These are phyloP conservation scores for Malassezia caprae DNA, from an alignment of 1,284 basidiomycete genomes.

Conservation along the genomic window DNA sequence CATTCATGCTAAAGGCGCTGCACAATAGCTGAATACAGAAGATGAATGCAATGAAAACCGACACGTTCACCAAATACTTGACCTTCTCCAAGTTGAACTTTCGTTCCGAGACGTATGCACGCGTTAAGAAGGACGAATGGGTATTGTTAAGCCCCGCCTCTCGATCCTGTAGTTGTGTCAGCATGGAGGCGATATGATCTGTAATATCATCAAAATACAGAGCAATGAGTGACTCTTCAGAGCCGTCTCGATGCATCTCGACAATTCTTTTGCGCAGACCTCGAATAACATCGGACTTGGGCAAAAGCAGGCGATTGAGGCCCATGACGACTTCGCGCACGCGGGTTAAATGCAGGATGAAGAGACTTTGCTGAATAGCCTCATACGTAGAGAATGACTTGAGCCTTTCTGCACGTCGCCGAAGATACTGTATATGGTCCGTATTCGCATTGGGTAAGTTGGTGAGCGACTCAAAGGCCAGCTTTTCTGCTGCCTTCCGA, in stretches of 20 bases:
- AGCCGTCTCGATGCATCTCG: constrained; percentile 31
- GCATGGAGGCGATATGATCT: constrained; percentile 82
- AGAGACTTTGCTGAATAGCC: constrained; percentile 47
- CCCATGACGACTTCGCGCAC: constrained; percentile 73
- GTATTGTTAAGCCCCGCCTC: constrained; percentile 78
- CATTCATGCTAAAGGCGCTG: constrained; percentile 52
- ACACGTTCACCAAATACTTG: constrained; percentile 54
- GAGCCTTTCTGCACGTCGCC: not conserved
- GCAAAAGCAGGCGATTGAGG: constrained; percentile 63
- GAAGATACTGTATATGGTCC: constrained; percentile 4
- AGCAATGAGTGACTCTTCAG: constrained; percentile 17
- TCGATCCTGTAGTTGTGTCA: constrained; percentile 74
- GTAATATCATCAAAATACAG: constrained; percentile 85
- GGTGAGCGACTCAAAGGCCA: not conserved
- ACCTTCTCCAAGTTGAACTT: constrained; percentile 23
- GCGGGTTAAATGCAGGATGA: constrained; percentile 65
- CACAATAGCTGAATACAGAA: constrained; percentile 47
- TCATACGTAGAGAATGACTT: constrained; percentile 25
- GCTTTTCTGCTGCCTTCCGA: not conserved
- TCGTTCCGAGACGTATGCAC: constrained; percentile 60
- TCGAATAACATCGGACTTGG: constrained; percentile 72
- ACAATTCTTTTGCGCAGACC: constrained; percentile 64
- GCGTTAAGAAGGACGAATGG: constrained; percentile 72
- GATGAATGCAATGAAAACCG: constrained; percentile 59
- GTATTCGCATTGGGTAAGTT: not conserved